phyloP scores from a whole-genome alignment of 202 grass and related monocot genomes.

The Zoysia matrella region DNA sequence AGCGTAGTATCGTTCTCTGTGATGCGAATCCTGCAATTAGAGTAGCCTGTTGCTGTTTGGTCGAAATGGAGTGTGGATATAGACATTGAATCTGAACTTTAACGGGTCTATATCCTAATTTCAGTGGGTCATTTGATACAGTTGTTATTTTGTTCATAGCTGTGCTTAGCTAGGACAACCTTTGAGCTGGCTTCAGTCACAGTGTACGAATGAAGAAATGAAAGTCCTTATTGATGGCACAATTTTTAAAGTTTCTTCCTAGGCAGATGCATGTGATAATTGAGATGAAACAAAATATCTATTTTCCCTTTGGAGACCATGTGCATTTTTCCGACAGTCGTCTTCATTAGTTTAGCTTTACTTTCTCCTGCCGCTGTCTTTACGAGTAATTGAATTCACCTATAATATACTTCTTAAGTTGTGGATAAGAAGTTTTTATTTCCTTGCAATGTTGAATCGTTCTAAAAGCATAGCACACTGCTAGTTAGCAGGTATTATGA shows the following conservation, averaged over 20 bases:
- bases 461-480: neutral
- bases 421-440: conserved; percentile 13
- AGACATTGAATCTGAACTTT: neutral
- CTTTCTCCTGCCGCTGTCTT: neutral
- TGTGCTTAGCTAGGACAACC: neutral
- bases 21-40: neutral
- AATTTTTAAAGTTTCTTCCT: conserved; percentile 2
- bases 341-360: neutral
- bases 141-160: neutral
- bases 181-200: neutral
- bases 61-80: conserved; percentile 3
- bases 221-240: neutral
- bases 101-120: neutral
- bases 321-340: neutral
- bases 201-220: conserved; percentile 6
- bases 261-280: conserved; percentile 11
- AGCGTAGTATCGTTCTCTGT: neutral
- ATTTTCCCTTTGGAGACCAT: neutral
- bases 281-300: neutral
- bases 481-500: neutral
- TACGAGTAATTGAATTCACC: neutral
- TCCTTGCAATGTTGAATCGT: neutral
- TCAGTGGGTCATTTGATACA: neutral
- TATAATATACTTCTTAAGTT: neutral
- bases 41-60: neutral